A percentile compares a stretch with the other conserved stretches of the same genome.
phyloP scores from a whole-genome alignment of 164 flowering plant genomes.

The Berberis vulgaris region DNA sequence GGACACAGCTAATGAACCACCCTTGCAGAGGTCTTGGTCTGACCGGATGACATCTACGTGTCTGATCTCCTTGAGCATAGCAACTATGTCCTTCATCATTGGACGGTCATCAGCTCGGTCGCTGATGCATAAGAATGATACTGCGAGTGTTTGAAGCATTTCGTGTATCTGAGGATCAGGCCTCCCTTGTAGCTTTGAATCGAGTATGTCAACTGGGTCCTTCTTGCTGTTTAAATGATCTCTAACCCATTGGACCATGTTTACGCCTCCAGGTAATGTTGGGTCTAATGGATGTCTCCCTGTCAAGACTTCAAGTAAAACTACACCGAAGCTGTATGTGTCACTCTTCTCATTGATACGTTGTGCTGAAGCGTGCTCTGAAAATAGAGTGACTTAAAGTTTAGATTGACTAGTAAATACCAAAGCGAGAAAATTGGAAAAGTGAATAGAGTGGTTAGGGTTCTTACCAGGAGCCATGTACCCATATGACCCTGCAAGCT shows the following conservation, averaged over 20 bases:
- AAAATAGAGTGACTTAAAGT: too few relatives aligned
- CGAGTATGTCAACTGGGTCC: constrained; percentile 61
- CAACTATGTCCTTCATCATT: constrained; percentile 81
- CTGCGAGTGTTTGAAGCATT: constrained; percentile 79
- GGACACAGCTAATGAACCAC: constrained; percentile 10
- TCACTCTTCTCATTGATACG: constrained; percentile 83
- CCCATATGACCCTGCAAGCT: constrained; percentile 88
- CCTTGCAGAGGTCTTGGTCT: constrained; percentile 33
- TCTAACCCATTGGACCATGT: constrained; percentile 77
- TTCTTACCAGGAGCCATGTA: constrained; percentile 96
- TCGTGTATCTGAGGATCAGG: constrained; percentile 74
- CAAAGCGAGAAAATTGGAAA: neutral
- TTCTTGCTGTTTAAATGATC: constrained; percentile 54
- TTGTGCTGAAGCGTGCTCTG: constrained; percentile 81
- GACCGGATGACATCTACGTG: constrained; percentile 32
- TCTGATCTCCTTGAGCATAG: constrained; percentile 80
- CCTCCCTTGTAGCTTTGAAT: constrained; percentile 60
- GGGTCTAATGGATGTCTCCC: constrained; percentile 94
- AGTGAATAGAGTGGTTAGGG: neutral
- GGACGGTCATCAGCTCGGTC: constrained; percentile 63
- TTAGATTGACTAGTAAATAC: neutral
- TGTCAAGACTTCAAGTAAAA: constrained; percentile 77
- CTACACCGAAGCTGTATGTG: constrained; percentile 87
- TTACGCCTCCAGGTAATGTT: constrained; percentile 70
- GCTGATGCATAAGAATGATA: constrained; percentile 70